Base-by-base conservation (phyloP, 2,329 filamentous ascomycete species). In the Dothideomycetidae sp. region DNA sequence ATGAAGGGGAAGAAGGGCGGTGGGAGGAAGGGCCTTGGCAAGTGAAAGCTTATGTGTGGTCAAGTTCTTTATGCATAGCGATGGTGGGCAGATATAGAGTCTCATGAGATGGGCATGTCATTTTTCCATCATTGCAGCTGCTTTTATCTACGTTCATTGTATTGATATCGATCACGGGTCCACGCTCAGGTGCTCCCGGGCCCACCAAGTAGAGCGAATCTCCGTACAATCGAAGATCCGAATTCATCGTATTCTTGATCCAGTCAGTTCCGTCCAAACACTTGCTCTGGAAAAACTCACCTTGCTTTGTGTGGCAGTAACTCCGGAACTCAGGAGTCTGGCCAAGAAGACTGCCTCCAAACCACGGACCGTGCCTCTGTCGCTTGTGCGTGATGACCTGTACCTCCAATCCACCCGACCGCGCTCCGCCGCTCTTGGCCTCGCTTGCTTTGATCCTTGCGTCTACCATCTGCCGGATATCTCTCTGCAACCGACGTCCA, bases 291-390 rank as follows among this genome's bases (percentile, higher is more conserved):
- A n/a, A 7, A 10, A 13, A 26, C 29, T 31, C 29, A 38, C 36
- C 36, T 28, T 38, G 36, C 56, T 67, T 68, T 12, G 64, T 98
- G 63, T 98, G 92, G 67, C 90, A 98, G 66, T 96, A 98, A 55
- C 85, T 94, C 58, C 84, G 76, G 71, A 98, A 98, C 62, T 98
- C 92, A 3, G 92, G 88, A 5, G 90, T 98, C 67, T 96, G 88
- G 39, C 88, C 92, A 43, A 98, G 68, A 62, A 98, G 69, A 64
- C 84, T 93, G 50, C 90, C 90, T 59, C 90, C 90, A 57, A 98
- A 98, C 90, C 90, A 98, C 19, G 90, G 90, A 12, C 90, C 90
- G 58, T 98, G 88, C 55, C 88, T 72, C 71, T 98, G 90, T 58
- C 90, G 73, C 72, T 93, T 94, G 69, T 98, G 90, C 32, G 85